These are phyloP conservation scores for Boehmeria nivea DNA, from an alignment of 306 rosid species.

Conservation along the genomic window DNA sequence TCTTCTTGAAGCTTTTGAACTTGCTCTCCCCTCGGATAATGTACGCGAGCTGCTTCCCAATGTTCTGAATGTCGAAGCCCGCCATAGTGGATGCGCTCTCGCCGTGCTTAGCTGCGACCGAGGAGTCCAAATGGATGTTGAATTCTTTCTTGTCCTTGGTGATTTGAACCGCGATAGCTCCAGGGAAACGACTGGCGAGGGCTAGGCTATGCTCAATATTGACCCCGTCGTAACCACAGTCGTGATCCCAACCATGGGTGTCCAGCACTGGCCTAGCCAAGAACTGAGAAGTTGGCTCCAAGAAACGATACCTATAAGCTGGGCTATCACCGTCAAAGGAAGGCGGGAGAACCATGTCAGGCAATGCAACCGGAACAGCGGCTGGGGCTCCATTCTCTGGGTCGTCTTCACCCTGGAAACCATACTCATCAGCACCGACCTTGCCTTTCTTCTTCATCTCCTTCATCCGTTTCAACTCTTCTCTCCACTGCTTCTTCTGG, in stretches of 20 bases:
- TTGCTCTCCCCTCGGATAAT: constrained; percentile 71
- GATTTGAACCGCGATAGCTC: constrained; percentile 69
- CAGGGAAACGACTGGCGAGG: constrained; percentile 64
- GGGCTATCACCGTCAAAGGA: constrained; percentile 92
- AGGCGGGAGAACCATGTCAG: constrained; percentile 90
- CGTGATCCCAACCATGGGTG: constrained; percentile 98
- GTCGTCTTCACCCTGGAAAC: constrained; percentile 86
- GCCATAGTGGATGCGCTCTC: constrained; percentile 86
- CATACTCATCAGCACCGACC: constrained; percentile 36
- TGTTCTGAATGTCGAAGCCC: constrained; percentile 89
- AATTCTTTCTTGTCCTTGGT: constrained; percentile 98
- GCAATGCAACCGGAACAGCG: constrained; percentile 92
- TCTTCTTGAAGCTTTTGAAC: constrained; percentile 63
- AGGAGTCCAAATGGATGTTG: constrained; percentile 90
- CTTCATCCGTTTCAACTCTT: constrained; percentile 88
- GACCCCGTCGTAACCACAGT: constrained; percentile 96
- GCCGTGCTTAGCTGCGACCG: constrained; percentile 79
- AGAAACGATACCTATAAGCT: constrained; percentile 86
- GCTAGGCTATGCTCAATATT: constrained; percentile 74
- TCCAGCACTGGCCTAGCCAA: constrained; percentile 92
- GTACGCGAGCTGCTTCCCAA: constrained; percentile 57
- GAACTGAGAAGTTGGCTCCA: constrained; percentile 94
- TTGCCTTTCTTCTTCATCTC: constrained; percentile 82
- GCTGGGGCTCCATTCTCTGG: constrained; percentile 78
- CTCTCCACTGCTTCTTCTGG: constrained; percentile 94